phyloP scores from a whole-genome alignment of 2,329 filamentous ascomycete species.

The Calonectria leucothoes region DNA sequence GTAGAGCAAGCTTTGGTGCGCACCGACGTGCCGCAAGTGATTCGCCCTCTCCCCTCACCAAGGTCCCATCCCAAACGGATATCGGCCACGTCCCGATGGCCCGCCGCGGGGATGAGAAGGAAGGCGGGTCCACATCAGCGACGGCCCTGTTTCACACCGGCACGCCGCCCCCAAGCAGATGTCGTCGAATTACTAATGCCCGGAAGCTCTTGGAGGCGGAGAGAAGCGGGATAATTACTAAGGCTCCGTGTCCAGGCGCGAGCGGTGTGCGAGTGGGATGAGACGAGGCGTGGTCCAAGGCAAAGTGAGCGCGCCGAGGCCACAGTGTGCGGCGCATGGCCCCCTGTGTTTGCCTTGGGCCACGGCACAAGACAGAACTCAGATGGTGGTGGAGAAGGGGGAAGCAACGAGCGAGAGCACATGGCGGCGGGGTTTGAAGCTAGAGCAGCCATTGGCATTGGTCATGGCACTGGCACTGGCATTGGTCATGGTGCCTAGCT shows the following conservation, averaged over 20 bases:
- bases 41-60: not conserved
- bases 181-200: conserved; percentile 10
- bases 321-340: too few species aligned
- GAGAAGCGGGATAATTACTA: conserved; percentile 11
- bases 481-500: not conserved
- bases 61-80: conserved; percentile 6
- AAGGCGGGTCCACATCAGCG: not conserved
- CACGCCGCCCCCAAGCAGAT: not conserved
- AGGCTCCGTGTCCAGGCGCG: not conserved
- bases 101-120: not conserved
- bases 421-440: not conserved
- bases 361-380: not conserved
- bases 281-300: too few species aligned
- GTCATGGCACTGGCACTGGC: not conserved
- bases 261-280: not conserved
- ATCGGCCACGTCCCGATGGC: conserved; percentile 15
- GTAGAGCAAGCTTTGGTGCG: not conserved
- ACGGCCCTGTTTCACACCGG: not conserved
- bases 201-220: not conserved
- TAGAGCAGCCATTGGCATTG: not conserved
- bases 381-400: conserved; percentile 14
- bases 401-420: not conserved
- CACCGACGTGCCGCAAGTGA: not conserved
- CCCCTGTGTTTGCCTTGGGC: not conserved
- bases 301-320: too few species aligned